These are phyloP conservation scores for Aspergillus novoparasiticus DNA, from an alignment of 2,329 filamentous ascomycete species.

Conservation along the genomic window DNA sequence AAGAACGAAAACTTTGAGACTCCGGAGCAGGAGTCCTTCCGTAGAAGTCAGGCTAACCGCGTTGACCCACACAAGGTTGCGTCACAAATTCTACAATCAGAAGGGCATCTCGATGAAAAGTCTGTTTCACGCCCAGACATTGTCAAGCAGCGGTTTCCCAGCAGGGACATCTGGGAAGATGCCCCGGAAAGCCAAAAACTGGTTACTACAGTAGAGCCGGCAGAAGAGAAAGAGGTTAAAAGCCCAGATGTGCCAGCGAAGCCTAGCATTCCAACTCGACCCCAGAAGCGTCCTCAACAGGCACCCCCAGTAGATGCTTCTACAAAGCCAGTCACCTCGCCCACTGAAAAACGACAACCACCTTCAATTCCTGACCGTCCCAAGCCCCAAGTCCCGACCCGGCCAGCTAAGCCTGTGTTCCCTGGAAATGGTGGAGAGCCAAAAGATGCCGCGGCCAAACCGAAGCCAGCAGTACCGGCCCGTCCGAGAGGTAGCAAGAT, in stretches of 20 bases:
- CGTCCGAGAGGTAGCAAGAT: conserved; percentile 83
- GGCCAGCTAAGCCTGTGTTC: conserved; percentile 58
- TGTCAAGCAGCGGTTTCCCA: conserved; percentile 75
- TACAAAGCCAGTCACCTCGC: conserved; percentile 44
- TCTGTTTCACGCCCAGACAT: conserved; percentile 53
- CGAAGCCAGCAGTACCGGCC: conserved; percentile 82
- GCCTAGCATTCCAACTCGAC: conserved; percentile 37
- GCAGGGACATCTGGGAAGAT: conserved; percentile 93
- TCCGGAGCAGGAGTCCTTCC: conserved; percentile 52
- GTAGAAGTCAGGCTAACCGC: conserved; percentile 44
- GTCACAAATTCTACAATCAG: conserved; percentile 36
- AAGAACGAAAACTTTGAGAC: conserved; percentile 48
- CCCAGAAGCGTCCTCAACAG: conserved; percentile 37
- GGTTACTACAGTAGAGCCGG: conserved; percentile 65
- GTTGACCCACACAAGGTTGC: conserved; percentile 39
- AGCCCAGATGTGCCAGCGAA: conserved; percentile 38
- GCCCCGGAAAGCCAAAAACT: conserved; percentile 79
- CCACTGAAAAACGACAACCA: conserved; percentile 53
- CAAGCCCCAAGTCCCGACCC: conserved; percentile 68
- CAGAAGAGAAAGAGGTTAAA: conserved; percentile 56
- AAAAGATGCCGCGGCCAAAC: conserved; percentile 52
- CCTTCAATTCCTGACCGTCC: conserved; percentile 60
- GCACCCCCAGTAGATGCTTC: conserved; percentile 34
- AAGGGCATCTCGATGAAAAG: conserved; percentile 25
- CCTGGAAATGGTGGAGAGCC: conserved; percentile 35